phyloP scores from a whole-genome alignment of 164 flowering plant species.

The Echeveria elegans region DNA sequence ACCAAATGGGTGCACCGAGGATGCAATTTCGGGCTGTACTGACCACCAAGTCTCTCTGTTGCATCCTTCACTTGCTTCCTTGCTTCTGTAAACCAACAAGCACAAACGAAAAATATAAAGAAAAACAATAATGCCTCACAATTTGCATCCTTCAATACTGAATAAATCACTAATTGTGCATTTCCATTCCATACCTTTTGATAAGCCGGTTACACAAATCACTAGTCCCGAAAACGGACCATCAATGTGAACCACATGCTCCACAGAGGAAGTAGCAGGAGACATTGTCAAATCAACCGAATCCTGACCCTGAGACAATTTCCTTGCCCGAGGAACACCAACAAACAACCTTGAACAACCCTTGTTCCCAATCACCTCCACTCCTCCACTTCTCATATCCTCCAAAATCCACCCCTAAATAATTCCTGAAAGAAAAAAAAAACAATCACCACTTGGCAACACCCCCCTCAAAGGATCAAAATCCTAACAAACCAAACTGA shows the following conservation, averaged over 20 bases:
- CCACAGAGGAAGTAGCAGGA: conserved; percentile 24
- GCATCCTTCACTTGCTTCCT: conserved; percentile 93
- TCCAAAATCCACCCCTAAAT: neutral
- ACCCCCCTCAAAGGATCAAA: neutral
- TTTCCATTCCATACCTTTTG: conserved; percentile 51
- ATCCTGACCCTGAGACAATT: conserved; percentile 18
- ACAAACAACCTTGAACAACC: conserved; percentile 47
- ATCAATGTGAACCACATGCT: conserved; percentile 12
- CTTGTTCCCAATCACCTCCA: conserved; percentile 40
- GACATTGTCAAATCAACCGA: conserved; percentile 31
- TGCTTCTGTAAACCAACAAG: conserved; percentile 47
- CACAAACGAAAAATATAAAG: conserved; percentile 6
- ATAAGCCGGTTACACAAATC: conserved; percentile 84
- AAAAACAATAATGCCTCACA: too few relatives aligned
- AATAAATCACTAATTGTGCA: neutral
- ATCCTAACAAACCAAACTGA: neutral
- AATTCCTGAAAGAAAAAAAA: neutral
- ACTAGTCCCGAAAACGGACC: conserved; percentile 72
- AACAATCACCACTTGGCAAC: neutral
- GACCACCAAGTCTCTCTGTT: conserved; percentile 84
- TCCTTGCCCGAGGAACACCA: conserved; percentile 29
- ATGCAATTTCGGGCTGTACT: conserved; percentile 81
- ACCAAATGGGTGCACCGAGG: conserved; percentile 94
- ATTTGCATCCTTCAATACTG: neutral
- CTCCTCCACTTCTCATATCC: conserved; percentile 23